phyloP scores from a whole-genome alignment of 305 asterid genomes.

The Fraxinus ornus region DNA sequence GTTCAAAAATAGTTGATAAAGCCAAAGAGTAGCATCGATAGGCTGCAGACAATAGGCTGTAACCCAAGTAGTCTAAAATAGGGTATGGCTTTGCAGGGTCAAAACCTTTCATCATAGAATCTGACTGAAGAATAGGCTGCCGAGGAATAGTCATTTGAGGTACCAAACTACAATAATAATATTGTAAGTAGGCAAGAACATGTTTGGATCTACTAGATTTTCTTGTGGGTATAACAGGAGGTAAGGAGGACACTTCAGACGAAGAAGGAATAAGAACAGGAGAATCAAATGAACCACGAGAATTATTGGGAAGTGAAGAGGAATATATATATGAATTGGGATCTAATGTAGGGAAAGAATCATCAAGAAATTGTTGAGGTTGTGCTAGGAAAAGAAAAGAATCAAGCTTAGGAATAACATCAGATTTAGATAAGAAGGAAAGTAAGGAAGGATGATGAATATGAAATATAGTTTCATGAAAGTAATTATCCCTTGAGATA shows the following conservation, averaged over 20 bases:
- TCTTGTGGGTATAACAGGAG: too few species aligned
- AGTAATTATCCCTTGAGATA: background rate
- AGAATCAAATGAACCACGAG: too few species aligned
- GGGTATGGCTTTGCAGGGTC: background rate
- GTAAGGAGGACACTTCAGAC: too few species aligned
- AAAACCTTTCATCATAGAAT: background rate
- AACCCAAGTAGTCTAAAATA: too few species aligned
- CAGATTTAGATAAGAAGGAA: background rate
- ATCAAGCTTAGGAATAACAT: background rate
- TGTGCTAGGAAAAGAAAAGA: background rate
- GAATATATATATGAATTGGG: too few species aligned
- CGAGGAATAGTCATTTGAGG: background rate
- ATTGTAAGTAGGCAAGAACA: background rate
- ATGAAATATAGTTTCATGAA: background rate
- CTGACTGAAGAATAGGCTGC: background rate
- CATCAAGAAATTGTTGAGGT: background rate
- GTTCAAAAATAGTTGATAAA: too few species aligned
- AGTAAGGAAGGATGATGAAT: background rate
- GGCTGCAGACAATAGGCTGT: too few species aligned
- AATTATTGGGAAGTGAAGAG: too few species aligned
- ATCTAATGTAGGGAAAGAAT: too few species aligned
- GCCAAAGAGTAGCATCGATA: too few species aligned
- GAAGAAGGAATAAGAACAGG: too few species aligned
- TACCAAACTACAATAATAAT: background rate
- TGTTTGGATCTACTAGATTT: background rate